These are phyloP conservation scores for Calonectria multiphialidica DNA, from an alignment of 2,329 filamentous ascomycete genomes.

Conservation along the genomic window DNA sequence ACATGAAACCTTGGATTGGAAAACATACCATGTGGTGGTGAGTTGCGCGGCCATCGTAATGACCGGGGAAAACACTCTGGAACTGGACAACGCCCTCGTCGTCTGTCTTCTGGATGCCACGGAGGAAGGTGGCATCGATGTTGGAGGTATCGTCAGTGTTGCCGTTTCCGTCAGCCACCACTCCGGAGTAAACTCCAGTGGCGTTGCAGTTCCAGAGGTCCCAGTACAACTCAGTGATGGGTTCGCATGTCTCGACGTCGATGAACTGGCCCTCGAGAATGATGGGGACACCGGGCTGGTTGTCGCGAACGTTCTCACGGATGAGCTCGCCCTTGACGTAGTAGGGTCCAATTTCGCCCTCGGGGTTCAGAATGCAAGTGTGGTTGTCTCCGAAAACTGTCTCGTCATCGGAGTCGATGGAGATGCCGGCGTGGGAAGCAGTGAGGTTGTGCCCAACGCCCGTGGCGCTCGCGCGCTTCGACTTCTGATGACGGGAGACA, in stretches of 20 bases:
- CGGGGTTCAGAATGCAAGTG: neutral
- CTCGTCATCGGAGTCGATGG: neutral
- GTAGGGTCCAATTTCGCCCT: neutral
- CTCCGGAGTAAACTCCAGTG: constrained; percentile 59
- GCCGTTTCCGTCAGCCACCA: constrained; percentile 52
- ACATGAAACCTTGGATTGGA: constrained; percentile 3
- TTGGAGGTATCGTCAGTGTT: constrained; percentile 32
- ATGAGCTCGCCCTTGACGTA: constrained; percentile 5
- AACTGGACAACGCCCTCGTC: constrained; percentile 48
- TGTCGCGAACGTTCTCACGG: neutral
- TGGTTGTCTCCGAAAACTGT: constrained; percentile 1
- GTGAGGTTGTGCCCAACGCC: constrained; percentile 1
- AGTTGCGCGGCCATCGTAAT: constrained; percentile 50
- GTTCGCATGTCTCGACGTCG: constrained; percentile 55
- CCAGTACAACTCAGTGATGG: constrained; percentile 52
- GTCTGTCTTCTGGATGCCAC: constrained; percentile 49
- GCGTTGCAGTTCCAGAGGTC: constrained; percentile 61
- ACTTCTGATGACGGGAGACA: neutral
- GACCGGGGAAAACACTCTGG: constrained; percentile 50
- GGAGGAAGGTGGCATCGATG: constrained; percentile 46
- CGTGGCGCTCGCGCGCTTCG: neutral
- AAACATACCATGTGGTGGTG: constrained; percentile 48
- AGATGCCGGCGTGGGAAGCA: neutral
- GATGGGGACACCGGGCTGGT: neutral
- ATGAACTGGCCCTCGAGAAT: constrained; percentile 58